Conservation (phyloP, 345 rosid genomes). For the Euphorbia lathyris region DNA sequence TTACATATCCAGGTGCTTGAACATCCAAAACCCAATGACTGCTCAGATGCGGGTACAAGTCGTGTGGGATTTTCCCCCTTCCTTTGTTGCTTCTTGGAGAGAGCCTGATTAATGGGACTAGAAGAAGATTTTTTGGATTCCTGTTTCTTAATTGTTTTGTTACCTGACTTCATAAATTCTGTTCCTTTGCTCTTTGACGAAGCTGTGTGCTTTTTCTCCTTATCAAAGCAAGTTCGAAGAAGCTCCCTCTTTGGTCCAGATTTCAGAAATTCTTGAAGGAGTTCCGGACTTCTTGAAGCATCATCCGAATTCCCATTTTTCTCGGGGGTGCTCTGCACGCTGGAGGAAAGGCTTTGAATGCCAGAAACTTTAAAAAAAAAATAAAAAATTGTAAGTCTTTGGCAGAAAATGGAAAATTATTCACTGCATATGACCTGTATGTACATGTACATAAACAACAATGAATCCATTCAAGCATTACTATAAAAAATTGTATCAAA, state of each 20-base stretch:
- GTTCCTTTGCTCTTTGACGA: slow-evolving; percentile 63
- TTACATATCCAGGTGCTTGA: slow-evolving; percentile 65
- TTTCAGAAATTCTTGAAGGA: slow-evolving; percentile 55
- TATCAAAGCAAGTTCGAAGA: slow-evolving; percentile 42
- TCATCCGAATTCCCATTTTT: slow-evolving; percentile 52
- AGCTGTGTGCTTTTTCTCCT: slow-evolving; percentile 50
- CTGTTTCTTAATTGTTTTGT: slow-evolving; percentile 59
- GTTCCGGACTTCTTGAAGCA: slow-evolving; percentile 62
- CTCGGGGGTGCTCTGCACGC: slow-evolving; percentile 59
- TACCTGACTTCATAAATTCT: slow-evolving; percentile 43
- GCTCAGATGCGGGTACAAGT: slow-evolving; percentile 38
- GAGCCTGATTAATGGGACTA: slow-evolving; percentile 36
- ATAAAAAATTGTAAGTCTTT: not conserved
- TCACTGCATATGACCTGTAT: not conserved
- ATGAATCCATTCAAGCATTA: not conserved
- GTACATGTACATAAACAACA: not conserved
- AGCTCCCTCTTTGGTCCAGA: slow-evolving; percentile 53
- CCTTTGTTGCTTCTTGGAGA: slow-evolving; percentile 56
- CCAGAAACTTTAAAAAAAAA: slow-evolving; percentile 38
- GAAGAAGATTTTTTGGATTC: slow-evolving; percentile 47
- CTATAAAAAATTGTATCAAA: not conserved
- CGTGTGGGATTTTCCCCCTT: slow-evolving; percentile 65
- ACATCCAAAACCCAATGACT: slow-evolving; percentile 41
- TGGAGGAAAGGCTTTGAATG: slow-evolving; percentile 55
- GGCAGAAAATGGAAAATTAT: not conserved